phyloP scores from a whole-genome alignment of 306 rosid species.

The Morella rubra region DNA sequence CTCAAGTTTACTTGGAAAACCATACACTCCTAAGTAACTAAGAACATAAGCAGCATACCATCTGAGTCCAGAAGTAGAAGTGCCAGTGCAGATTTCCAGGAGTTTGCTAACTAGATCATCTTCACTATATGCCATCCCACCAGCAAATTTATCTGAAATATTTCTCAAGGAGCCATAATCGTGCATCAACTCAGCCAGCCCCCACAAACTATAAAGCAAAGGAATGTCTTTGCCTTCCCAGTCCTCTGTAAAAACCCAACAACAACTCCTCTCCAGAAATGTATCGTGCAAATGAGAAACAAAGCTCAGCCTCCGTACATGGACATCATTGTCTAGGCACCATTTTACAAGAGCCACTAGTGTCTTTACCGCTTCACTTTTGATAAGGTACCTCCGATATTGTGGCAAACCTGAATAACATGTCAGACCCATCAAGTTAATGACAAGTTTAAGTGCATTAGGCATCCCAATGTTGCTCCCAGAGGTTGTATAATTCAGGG shows the following conservation, averaged over 20 bases:
- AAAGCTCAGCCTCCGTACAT: conserved; percentile 43
- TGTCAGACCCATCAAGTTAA: conserved; percentile 53
- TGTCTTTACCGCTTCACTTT: conserved; percentile 43
- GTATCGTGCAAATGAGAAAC: conserved; percentile 52
- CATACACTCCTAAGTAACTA: conserved; percentile 65
- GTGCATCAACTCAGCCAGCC: conserved; percentile 63
- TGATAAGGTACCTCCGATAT: conserved; percentile 39
- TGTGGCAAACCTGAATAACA: conserved; percentile 57
- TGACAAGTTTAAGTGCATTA: conserved; percentile 48
- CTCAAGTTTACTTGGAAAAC: conserved; percentile 73
- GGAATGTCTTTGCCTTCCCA: conserved; percentile 78
- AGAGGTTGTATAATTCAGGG: conserved; percentile 50
- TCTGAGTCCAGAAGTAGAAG: conserved; percentile 55
- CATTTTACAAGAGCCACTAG: conserved; percentile 48
- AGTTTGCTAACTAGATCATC: conserved; percentile 51
- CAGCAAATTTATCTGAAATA: conserved; percentile 26
- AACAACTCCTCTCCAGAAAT: conserved; percentile 55
- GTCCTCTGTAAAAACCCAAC: conserved; percentile 50
- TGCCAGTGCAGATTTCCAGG: conserved; percentile 45
- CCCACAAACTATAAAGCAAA: conserved; percentile 65
- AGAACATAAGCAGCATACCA: conserved; percentile 74
- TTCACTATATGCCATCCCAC: conserved; percentile 33
- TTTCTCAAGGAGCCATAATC: conserved; percentile 35
- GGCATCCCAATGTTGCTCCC: conserved; percentile 41
- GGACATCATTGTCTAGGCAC: conserved; percentile 49